These are phyloP conservation scores for Neonectria faginata DNA, from an alignment of 2,329 filamentous ascomycete species.

Conservation along the genomic window DNA sequence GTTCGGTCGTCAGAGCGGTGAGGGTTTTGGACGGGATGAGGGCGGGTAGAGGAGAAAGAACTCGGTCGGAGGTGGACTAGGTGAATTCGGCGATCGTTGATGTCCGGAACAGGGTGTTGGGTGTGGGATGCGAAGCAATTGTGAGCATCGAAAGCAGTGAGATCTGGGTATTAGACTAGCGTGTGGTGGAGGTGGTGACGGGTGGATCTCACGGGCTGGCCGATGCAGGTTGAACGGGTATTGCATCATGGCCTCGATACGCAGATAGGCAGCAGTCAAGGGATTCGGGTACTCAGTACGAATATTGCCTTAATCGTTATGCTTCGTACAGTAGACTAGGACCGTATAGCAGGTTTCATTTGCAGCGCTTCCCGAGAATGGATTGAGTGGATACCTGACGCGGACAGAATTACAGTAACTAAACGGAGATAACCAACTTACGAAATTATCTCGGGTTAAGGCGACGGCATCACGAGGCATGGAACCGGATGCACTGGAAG, in stretches of 20 bases:
- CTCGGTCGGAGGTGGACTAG: not conserved
- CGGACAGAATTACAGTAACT: not conserved
- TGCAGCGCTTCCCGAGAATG: not conserved
- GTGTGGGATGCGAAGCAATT: not conserved
- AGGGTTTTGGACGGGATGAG: conserved; percentile 4
- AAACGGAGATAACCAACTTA: not conserved
- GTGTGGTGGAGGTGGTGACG: conserved; percentile 1
- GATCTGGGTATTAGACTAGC: conserved; percentile 2
- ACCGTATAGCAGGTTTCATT: too few relatives aligned
- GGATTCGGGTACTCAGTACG: not conserved
- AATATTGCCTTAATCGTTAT: not conserved
- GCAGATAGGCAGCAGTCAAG: conserved; percentile 16
- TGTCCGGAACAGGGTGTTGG: not conserved
- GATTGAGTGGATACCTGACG: not conserved
- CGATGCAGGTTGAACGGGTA: conserved; percentile 41
- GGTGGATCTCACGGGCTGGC: conserved; percentile 38
- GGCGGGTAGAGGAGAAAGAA: not conserved
- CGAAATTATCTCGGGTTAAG: conserved; percentile 11
- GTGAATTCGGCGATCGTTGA: conserved; percentile 14
- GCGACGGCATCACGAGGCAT: not conserved
- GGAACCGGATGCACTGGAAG: conserved; percentile 15
- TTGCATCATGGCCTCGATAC: conserved; percentile 5
- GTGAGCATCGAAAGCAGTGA: conserved; percentile 7
- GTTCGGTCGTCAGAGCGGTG: not conserved
- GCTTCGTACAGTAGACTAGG: too few relatives aligned